Evolutionary conservation across 2,329 filamentous ascomycete species (phyloP).

Genomic region (Alternaria arbusti): DNA sequence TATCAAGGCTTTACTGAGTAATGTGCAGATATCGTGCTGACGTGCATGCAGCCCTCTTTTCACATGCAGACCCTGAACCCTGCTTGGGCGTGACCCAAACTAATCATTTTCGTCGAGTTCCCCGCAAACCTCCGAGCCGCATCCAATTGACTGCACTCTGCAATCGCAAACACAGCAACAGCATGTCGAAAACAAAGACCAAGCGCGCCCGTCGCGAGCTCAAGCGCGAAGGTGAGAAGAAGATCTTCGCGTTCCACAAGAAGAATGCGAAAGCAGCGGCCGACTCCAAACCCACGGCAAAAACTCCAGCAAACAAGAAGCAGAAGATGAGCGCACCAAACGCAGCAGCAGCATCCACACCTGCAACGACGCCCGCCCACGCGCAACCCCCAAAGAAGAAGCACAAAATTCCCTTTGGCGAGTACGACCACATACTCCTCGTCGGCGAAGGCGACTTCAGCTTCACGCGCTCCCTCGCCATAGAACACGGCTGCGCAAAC

Average conservation of each 20-base stretch:
- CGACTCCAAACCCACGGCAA: conserved; percentile 10
- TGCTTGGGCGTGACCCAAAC: conserved; percentile 28
- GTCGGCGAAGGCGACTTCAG: conserved; percentile 82
- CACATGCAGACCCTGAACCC: conserved; percentile 16
- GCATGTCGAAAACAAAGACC: conserved; percentile 46
- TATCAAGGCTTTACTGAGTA: neutral
- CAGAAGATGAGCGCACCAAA: conserved; percentile 14
- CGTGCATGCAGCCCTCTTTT: neutral
- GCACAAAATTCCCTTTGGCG: conserved; percentile 67
- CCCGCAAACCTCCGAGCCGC: conserved; percentile 28
- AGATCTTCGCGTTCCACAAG: conserved; percentile 33
- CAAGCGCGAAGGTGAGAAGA: conserved; percentile 41
- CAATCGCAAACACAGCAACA: neutral
- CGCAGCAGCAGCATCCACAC: conserved; percentile 8
- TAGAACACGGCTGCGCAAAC: conserved; percentile 69
- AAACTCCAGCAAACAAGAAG: conserved; percentile 20
- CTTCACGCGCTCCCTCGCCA: conserved; percentile 71
- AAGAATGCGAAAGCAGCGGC: conserved; percentile 30
- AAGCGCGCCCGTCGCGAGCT: conserved; percentile 42
- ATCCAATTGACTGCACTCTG: conserved; percentile 5
- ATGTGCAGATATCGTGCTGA: neutral
- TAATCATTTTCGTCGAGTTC: conserved; percentile 23
- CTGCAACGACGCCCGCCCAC: conserved; percentile 11
- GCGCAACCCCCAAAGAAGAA: conserved; percentile 1
- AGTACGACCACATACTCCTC: conserved; percentile 72